Base-by-base conservation (phyloP, 2,329 filamentous ascomycete species). In the Ceratocystis lukuohia region DNA sequence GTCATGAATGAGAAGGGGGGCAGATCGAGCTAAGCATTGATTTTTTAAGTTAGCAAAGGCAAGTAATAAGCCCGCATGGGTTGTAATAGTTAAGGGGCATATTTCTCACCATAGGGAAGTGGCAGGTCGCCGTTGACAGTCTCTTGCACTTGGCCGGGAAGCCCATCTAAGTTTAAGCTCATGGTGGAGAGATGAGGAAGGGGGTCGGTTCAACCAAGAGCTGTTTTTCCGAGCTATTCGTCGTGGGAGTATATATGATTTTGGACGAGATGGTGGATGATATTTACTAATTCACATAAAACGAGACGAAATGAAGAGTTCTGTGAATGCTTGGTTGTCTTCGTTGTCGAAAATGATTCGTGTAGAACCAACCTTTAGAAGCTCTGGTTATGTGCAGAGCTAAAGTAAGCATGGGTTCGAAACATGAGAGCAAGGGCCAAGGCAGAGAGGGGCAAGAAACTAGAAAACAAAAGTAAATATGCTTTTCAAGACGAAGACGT, bases 1-100 rank as follows among this genome's bases (percentile, higher is more conserved):
- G 50, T 70, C 69, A 50, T 70, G 66, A 17, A 70, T 64, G 57
- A 70, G 66, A 17, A 70, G 65, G 2, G 69, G 69, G 1, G 66
- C 65, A 25, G 69, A 69, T 20, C 69, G 65, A 41, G 56, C 69
- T 70, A 61, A 33, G n/a, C 15, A 10, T 12, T 33, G 22, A 12
- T 53, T 53, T 53, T 50, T 15, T 12, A 25, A 3, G 53, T 57
- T 28, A 48, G 44, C 62, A 17, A 63, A 12, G 3, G 20, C 45
- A 22, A 17, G 25, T 17, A 30, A 48, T 10, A 7, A 12, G 22
- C 20, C 17, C 33, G 10, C 20, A 50, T 10, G 41, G 28, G 20
- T 10, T 45, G 37, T 46, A 1, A 15, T n/a, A 22, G 61, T 12
- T n/a, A 2, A n/a, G n/a, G 17, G 28, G 8, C 15, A n/a, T 30